Base-by-base conservation (phyloP, 2,329 filamentous ascomycete species). In the Pezicula carpinea region DNA sequence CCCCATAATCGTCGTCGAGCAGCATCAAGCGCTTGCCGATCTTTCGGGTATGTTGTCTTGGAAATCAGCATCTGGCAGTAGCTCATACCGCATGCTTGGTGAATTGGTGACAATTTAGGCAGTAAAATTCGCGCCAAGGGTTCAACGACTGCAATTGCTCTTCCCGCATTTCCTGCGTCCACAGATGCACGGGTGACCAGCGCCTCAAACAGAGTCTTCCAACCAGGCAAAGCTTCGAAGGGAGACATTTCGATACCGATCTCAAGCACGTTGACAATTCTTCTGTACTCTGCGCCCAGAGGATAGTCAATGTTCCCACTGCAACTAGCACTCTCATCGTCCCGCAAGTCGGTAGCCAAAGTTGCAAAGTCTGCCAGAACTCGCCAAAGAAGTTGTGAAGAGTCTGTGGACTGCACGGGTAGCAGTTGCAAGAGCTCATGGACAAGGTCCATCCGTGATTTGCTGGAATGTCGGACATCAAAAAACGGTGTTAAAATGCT, bases 1-100 rank as follows among this genome's bases (percentile, higher is more conserved):
- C 81, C 81, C 84, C 85, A 89, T 0, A 91, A 68, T n/a, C 74
- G 75, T 42, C 79, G 77, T 42, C 79, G 74, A 44, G 80, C 82
- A 44, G 79, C 75, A 48, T 89, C 85, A 4, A 89, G 68, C 10
- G 80, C 77, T 51, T 82, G 77, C 6, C 73, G 72, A 55, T 83
- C 82, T 10, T 74, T 72, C 6, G 83, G 82, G 43, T 83, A 72
- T 32, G 64, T 73, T 10, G 79, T 74, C 36, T 55, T 55, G 17
- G 39, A 43, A 18, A 61, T 36, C 0, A 63, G 13, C 1, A 54
- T 39, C 13, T 46, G 39, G 6, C 64, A 66, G 26, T 69, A 65
- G 15, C 53, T 61, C 29, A 70, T 19, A 55, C 3, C 52, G 44
- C 3, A 26, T 17, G 39, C 6, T 15, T 31, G 21, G 13, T 3